phyloP scores from a whole-genome alignment of 1,284 basidiomycete species.

The Ustilago sp. region DNA sequence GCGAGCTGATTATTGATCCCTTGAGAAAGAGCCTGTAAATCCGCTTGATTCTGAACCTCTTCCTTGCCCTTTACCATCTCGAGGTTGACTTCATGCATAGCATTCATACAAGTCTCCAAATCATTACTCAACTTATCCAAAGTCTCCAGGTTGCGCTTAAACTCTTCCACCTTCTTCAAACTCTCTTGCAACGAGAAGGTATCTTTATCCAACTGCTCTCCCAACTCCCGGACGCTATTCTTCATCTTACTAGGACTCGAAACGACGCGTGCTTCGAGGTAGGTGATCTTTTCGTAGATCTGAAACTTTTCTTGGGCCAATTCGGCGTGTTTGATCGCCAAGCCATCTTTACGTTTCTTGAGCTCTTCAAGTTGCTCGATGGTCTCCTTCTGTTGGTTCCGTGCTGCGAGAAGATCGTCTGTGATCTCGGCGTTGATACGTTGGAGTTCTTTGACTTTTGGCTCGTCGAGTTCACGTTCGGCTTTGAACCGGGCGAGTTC shows the following conservation, averaged over 20 bases:
- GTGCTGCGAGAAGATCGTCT: constrained; percentile 74
- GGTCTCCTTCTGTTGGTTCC: constrained; percentile 54
- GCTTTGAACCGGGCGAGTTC: constrained; percentile 67
- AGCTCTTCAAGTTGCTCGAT: constrained; percentile 56
- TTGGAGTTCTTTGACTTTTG: constrained; percentile 77
- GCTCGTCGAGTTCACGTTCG: constrained; percentile 73
- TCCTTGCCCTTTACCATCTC: constrained; percentile 58
- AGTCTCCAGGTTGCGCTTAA: constrained; percentile 50
- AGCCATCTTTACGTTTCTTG: constrained; percentile 49
- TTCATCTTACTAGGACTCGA: constrained; percentile 58
- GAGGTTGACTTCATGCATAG: constrained; percentile 58
- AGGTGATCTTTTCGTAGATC: constrained; percentile 55
- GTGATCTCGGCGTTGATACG: constrained; percentile 85
- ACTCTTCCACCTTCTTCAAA: constrained; percentile 74
- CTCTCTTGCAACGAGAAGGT: constrained; percentile 80
- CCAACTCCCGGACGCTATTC: constrained; percentile 45
- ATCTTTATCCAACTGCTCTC: constrained; percentile 78
- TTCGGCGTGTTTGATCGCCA: constrained; percentile 57
- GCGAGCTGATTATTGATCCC: constrained; percentile 50
- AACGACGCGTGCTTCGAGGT: constrained; percentile 58
- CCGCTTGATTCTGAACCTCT: constrained; percentile 47
- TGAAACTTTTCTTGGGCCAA: constrained; percentile 57
- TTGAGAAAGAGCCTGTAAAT: constrained; percentile 40
- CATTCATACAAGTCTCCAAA: constrained; percentile 44
- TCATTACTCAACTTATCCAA: constrained; percentile 55